Base-by-base conservation (phyloP, 163 green algal genomes). In the Trebouxiophyceae sp. region DNA sequence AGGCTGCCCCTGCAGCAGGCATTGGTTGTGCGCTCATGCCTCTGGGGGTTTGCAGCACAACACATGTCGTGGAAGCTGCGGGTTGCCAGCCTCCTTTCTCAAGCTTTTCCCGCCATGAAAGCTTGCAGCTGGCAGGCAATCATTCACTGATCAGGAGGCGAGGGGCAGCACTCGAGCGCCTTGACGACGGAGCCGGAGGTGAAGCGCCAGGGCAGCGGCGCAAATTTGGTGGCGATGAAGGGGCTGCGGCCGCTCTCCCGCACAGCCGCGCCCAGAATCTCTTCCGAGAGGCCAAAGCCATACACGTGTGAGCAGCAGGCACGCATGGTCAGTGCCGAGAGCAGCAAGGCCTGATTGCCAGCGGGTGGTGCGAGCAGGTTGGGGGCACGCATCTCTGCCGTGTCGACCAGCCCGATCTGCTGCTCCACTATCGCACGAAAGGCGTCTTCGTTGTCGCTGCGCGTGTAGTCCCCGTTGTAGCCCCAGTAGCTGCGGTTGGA, bases 141-240 rank as follows among this genome's bases (percentile, higher is more conserved):
- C n/a, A n/a, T n/a, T n/a, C n/a, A n/a, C n/a, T n/a, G n/a, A n/a
- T n/a, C n/a, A n/a, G n/a, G n/a, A n/a, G n/a, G n/a, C n/a, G n/a
- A n/a, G n/a, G n/a, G n/a, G n/a, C n/a, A n/a, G n/a, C n/a, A n/a
- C n/a, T n/a, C n/a, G n/a, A n/a, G n/a, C 1, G 58, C 23, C 22
- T 65, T 61, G 12, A 83, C 76, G 29, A 95, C 81, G 23, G 65
- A 73, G 24, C 55, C 74, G 2, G 65, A 58, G 0, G 71, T 82
- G 44, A 89, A 73, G 28, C 86, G 74, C 86, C 84, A 90, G 2
- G 89, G 89, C 62, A 91, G 74, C 7, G 89, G 86, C 26, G 89
- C 87, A 78, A 91, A 96, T 76, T 96, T 96, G 45, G 90, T 95
- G 56, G 85, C 88, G 2, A 95, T 72, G 31, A 57, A 57, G 8